Evolutionary conservation across 176 grass and related monocot species (phyloP).

Genomic region (Aegilops umbellulata): DNA sequence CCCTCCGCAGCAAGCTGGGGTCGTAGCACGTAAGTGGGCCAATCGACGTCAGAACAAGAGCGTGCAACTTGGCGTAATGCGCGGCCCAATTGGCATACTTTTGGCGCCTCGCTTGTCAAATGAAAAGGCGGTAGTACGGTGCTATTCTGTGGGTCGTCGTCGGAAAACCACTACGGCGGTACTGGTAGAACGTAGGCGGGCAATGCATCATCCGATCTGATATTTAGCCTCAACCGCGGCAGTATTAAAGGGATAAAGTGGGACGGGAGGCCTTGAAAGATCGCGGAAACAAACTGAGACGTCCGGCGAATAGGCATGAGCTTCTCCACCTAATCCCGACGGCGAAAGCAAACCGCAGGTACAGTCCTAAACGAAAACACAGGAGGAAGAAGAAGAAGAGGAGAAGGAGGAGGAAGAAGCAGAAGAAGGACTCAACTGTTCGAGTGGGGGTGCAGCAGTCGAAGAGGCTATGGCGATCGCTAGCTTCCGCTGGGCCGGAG

Average conservation of each 20-base stretch:
- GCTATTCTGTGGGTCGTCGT: conserved; percentile 17
- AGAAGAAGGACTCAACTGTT: conserved; percentile 31
- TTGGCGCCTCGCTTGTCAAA: background rate
- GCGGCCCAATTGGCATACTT: conserved; percentile 38
- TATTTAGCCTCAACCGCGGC: background rate
- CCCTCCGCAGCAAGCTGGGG: background rate
- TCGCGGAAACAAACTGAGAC: background rate
- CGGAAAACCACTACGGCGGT: background rate
- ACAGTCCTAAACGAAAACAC: background rate
- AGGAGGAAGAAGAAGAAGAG: background rate
- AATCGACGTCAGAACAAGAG: conserved; percentile 31
- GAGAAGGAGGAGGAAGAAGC: background rate
- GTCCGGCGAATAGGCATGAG: background rate
- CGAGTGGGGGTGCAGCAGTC: background rate
- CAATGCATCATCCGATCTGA: conserved; percentile 33
- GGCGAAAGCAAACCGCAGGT: background rate
- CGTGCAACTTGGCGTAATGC: conserved; percentile 48
- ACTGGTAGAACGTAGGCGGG: conserved; percentile 11
- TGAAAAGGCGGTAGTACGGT: background rate
- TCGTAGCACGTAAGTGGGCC: background rate
- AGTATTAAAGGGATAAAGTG: conserved; percentile 8
- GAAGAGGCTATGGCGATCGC: background rate
- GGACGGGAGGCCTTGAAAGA: background rate
- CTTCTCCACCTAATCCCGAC: conserved; percentile 28
- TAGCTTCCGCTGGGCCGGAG: conserved; percentile 24